phyloP scores from a whole-genome alignment of 352 stramenopile genomes.

The Phytophthora capsici region DNA sequence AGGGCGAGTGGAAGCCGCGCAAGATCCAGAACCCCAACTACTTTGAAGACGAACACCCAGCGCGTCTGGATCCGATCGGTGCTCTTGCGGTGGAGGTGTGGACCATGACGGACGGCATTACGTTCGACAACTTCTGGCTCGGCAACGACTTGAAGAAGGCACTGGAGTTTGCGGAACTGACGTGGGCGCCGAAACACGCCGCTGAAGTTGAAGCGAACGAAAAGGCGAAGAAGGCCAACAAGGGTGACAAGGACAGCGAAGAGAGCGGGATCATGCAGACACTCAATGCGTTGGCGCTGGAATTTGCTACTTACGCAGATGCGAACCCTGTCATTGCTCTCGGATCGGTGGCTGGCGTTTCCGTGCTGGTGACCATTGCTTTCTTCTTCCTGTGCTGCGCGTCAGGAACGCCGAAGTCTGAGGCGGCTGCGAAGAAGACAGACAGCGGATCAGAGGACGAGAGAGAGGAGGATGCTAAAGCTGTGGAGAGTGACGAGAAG shows the following conservation, averaged over 20 bases:
- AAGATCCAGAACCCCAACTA: slow-evolving; percentile 92
- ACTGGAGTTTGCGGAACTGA: slow-evolving; percentile 77
- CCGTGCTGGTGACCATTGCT: slow-evolving; percentile 48
- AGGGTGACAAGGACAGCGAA: slow-evolving; percentile 44
- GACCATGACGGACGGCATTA: slow-evolving; percentile 90
- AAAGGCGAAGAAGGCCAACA: slow-evolving; percentile 55
- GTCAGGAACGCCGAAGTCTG: slow-evolving; percentile 30
- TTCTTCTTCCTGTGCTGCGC: slow-evolving; percentile 72
- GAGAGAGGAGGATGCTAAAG: slow-evolving; percentile 48
- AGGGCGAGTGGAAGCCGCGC: slow-evolving; percentile 89
- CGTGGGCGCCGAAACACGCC: slow-evolving; percentile 79
- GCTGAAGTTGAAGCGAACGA: slow-evolving; percentile 63
- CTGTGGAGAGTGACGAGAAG: slow-evolving; percentile 43
- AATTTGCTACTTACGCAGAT: slow-evolving; percentile 60
- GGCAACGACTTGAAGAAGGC: slow-evolving; percentile 85
- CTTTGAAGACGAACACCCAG: slow-evolving; percentile 86
- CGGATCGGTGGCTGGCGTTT: slow-evolving; percentile 48
- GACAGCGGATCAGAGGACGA: slow-evolving; percentile 45
- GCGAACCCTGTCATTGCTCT: slow-evolving; percentile 67
- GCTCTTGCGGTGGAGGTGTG: slow-evolving; percentile 92
- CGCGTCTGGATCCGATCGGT: slow-evolving; percentile 87
- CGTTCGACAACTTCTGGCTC: slow-evolving; percentile 94
- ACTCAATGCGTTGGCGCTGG: slow-evolving; percentile 41
- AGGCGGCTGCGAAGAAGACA: slow-evolving; percentile 34
- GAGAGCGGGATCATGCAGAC: slow-evolving; percentile 57